Evolutionary conservation across 441 rosid genomes (phyloP), one percentile per base, ranked within the genome.

Genomic region (Jatropha multifida): DNA sequence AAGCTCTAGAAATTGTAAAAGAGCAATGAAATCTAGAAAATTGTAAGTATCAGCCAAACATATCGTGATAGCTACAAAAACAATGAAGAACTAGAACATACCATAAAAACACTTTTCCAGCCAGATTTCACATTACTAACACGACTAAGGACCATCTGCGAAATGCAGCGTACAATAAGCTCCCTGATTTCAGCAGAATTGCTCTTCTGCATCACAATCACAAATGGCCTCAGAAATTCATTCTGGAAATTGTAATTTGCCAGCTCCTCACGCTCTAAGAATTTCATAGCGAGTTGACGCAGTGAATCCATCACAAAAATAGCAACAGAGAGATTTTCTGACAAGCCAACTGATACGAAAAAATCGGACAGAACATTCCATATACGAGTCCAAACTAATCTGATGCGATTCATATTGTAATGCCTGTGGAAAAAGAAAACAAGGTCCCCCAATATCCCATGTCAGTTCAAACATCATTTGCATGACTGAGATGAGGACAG

Each of bases 321-420:
- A 69, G 99, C 97, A 55, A 96, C 99, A 40, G 99, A 96, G 56
- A 96, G 97, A 83, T 94, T 96, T 85, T 94, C 99, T 14, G 97
- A 94, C 87, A 96, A 83, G 76, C 99, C 99, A 83, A 96, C 99
- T 51, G 97, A 88, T 72, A 96, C 99, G 82, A 94, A 96, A 84
- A 96, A 96, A 81, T 96, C 96, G n/a, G 99, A 94, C 58, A 96
- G 97, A 82, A 94, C 92, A 85, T 82, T 91, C 99, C 99, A 96
- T 78, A 96, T 94, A 76, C 94, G 92, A 48, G 96, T 88, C 99
- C 99, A 96, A 76, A 96, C 99, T 81, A 96, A 85, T 91, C 98
- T 89, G 88, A 96, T 96, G 79, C 98, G 92, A 81, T 89, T 91
- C 99, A 96, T 96, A 86, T 96, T 96, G 86, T 94, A 96, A 86